Evolutionary conservation across 1,284 basidiomycete species (phyloP), one percentile per base, ranked within the genome.

Genomic region (Austroboletus novae-zelandiae): DNA sequence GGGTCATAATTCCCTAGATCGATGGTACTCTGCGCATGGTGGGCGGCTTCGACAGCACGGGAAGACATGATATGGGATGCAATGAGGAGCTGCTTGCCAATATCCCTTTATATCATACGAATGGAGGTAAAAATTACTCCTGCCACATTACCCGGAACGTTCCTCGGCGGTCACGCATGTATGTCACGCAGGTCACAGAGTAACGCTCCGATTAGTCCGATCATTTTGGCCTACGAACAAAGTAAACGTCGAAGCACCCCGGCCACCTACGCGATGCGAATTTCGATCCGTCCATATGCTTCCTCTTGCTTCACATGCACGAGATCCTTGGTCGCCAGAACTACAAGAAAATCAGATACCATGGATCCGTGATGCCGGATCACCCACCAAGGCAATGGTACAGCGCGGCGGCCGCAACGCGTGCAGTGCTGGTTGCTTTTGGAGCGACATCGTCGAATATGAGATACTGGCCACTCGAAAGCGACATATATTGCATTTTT

Each of bases 1-100:
- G 84, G 74, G 62, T 92, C 90, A 76, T 92, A 92, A 50, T 62
- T 76, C n/a, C 77, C 79, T 43, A 92, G 72, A 66, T 91, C 89
- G 55, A 90, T 76, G 61, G 74, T 84, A 15, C 86, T 79, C 55
- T 91, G 79, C 45, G 77, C 34, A n/a, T n/a, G 15, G 34, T 9
- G 34, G 15, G 34, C 74, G 44, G 82, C 77, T 48, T 73, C 74
- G 31, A 84, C 83, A 54, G 85, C 83, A 51, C 74, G 81, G 36
- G 81, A 82, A 37, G 76, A 59, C 80, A 80, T 83, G 14, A 31
- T 61, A 42, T 52, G 34, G 43, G 59, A 49, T 56, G 45, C 23
- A 51, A 45, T 6, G 29, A 44, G 50, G 41, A 30, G 14, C 15
- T 2, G 9, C 29, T 11, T 30, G 29, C 29, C 9, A 30, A 30